Percentiles rank a stretch among this genome's conserved stretches.
These are phyloP conservation scores for Nannochloris sp. DNA, from an alignment of 139 green algal species.

Conservation along the genomic window DNA sequence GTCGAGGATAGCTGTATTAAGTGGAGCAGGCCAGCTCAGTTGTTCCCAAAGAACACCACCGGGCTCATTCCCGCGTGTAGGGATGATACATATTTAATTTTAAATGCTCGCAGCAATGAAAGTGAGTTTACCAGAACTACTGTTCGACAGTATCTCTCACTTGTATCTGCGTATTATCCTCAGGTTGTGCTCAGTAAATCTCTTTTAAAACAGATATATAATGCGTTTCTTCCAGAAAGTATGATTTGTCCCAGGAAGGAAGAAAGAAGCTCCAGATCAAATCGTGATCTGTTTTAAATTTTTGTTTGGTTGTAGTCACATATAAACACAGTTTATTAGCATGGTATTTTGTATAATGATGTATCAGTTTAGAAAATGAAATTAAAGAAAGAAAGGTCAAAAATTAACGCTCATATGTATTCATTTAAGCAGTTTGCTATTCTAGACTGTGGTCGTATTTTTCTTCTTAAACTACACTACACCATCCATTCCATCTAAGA, in stretches of 20 bases:
- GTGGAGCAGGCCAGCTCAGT: too few relatives aligned
- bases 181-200: constrained; percentile 36
- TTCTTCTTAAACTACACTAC: too few relatives aligned
- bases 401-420: not conserved
- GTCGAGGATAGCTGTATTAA: not conserved
- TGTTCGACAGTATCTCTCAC: constrained; percentile 46
- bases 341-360: too few relatives aligned
- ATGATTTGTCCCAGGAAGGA: not conserved
- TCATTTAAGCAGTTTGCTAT: too few relatives aligned
- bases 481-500: constrained; percentile 74
- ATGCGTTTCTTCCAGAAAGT: constrained; percentile 45
- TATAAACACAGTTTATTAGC: too few relatives aligned
- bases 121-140: constrained; percentile 43
- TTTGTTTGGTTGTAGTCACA: not conserved
- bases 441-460: too few relatives aligned
- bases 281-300: not conserved
- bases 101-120: too few relatives aligned
- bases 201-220: constrained; percentile 72
- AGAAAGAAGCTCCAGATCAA: not conserved
- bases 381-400: too few relatives aligned
- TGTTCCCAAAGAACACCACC: too few relatives aligned
- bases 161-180: constrained; percentile 45
- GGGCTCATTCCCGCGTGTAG: too few relatives aligned
- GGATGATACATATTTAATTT: too few relatives aligned
- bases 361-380: too few relatives aligned